Base-by-base conservation (phyloP, 2,329 filamentous ascomycete species). In the Alternaria sp. region DNA sequence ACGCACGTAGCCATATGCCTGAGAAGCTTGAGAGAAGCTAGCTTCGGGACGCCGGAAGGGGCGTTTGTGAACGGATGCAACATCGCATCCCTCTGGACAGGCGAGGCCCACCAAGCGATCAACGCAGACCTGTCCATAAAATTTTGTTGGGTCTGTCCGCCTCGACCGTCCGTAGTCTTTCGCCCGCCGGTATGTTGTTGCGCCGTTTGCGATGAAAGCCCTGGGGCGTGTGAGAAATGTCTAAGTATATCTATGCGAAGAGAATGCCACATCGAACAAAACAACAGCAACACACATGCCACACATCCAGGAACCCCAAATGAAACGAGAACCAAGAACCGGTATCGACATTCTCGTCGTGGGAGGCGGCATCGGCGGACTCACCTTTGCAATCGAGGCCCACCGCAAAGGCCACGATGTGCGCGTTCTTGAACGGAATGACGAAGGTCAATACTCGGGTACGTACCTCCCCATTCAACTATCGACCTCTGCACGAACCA, bases 391-490 rank as follows among this genome's bases (percentile, higher is more conserved):
- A 2, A 57, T 77, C 7, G 75, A 78, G 58, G 74, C 72, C 60
- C 70, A 70, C 58, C 68, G 75, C 33, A 74, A 75, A 53, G 75
- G 75, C 14, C 71, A 75, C 54, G 51, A 71, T 9, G 72, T 76
- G n/a, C 60, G 68, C 18, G 63, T 78, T 20, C 43, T 76, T 5
- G 75, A 78, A 30, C 30, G 47, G 23, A 30, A 45, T 26, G 7
- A 20, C 14, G 26, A 30, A 45, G 33, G 26, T 25, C 18, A 37
- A 14, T 26, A 60, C 25, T 30, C 15, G 15, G 18, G 44, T 44
- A 11, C 0, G 46, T 49, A n/a, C 8, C 21, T 10, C 12, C 15
- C 9, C 37, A 41, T 41, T 3, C 37, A 14, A 23, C 12, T 23
- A 21, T 46, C 20, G 18, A 46, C 7, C 1, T 46, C 44, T 1